Conservation (phyloP, 2,329 filamentous ascomycete species). For the Cadophora gregata region DNA sequence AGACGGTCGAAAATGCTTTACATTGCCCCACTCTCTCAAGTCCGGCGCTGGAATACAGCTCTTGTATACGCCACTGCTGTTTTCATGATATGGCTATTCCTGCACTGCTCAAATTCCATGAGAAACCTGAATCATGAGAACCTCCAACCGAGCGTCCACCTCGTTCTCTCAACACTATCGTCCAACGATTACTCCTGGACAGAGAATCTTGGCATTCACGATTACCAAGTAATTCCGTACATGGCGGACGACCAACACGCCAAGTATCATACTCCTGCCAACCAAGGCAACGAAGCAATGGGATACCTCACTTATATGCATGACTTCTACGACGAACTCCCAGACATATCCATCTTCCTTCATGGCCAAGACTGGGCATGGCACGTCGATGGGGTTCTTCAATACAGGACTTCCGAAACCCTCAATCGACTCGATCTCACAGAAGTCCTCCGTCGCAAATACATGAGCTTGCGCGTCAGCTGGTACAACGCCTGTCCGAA, state of each 20-base stretch:
- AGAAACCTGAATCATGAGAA: not conserved
- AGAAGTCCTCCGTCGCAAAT: constrained; percentile 54
- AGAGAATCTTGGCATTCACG: constrained; percentile 12
- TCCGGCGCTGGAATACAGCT: not conserved
- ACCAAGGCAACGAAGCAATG: constrained; percentile 68
- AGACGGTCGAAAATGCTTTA: not conserved
- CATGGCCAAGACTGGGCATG: constrained; percentile 59
- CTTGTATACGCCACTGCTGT: not conserved
- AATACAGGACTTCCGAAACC: constrained; percentile 42
- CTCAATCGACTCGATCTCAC: constrained; percentile 45
- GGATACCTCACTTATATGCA: constrained; percentile 67
- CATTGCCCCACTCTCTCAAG: not conserved
- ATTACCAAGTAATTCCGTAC: constrained; percentile 49
- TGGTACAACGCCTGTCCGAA: constrained; percentile 62
- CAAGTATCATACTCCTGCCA: constrained; percentile 55
- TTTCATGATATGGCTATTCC: not conserved
- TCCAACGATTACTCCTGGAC: constrained; percentile 24
- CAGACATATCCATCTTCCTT: constrained; percentile 65
- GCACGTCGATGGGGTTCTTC: constrained; percentile 48
- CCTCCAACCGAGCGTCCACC: constrained; percentile 21
- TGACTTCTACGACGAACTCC: constrained; percentile 64
- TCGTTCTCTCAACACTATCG: constrained; percentile 24
- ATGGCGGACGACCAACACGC: constrained; percentile 56
- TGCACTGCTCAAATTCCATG: not conserved
- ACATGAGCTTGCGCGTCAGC: constrained; percentile 60